Evolutionary conservation across 805 yeast species (phyloP).

Genomic region (Saturnispora silvae): DNA sequence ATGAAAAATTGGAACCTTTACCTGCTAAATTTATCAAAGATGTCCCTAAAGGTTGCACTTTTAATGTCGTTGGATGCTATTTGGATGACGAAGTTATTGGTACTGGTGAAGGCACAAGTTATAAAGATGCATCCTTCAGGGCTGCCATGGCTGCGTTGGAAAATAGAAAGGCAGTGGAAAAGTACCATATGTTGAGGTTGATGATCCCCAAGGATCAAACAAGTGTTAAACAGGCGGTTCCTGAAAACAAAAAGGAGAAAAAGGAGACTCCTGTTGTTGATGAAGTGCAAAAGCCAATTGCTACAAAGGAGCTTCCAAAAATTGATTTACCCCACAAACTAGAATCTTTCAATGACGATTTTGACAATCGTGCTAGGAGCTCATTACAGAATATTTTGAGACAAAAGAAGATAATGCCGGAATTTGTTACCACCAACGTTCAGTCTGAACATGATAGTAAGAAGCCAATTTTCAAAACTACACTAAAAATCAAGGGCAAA

Average conservation of each 20-base stretch:
- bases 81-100: conserved; percentile 64
- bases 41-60: conserved; percentile 24
- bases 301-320: background rate
- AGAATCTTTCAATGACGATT: background rate
- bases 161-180: conserved; percentile 49
- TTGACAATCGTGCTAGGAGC: conserved; percentile 7
- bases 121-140: conserved; percentile 67
- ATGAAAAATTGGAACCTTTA: conserved; percentile 28
- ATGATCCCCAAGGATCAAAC: conserved; percentile 33
- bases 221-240: conserved; percentile 8
- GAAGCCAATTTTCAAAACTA: conserved; percentile 17
- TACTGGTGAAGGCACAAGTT: conserved; percentile 55
- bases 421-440: conserved; percentile 17
- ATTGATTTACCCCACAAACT: background rate
- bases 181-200: conserved; percentile 50
- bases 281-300: background rate
- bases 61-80: conserved; percentile 38
- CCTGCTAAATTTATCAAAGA: conserved; percentile 1
- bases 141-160: conserved; percentile 78
- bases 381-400: conserved; percentile 5
- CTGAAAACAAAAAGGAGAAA: background rate
- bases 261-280: background rate
- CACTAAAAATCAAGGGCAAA: conserved; percentile 24
- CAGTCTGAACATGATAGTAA: conserved; percentile 5
- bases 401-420: conserved; percentile 20